These are phyloP conservation scores for Acanthamoeba rhysodes DNA, from an alignment of 208 protist genomes.

Conservation along the genomic window DNA sequence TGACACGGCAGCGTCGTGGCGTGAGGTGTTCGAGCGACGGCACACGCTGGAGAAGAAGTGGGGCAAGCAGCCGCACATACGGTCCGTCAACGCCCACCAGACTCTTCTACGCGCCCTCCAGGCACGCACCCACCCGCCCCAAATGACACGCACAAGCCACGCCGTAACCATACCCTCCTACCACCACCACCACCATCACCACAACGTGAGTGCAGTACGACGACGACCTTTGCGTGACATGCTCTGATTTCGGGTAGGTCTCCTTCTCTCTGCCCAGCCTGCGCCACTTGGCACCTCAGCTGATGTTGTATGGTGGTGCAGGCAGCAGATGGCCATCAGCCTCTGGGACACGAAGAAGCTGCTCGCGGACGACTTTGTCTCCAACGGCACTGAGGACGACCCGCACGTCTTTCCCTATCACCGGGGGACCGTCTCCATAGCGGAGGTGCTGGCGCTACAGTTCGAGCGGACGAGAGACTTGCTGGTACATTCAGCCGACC, in stretches of 20 bases:
- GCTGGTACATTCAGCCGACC: background rate
- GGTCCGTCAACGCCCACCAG: background rate
- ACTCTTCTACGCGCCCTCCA: conserved; percentile 13
- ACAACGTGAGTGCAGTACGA: background rate
- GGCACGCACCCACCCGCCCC: background rate
- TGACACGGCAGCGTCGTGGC: background rate
- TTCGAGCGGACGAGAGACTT: conserved; percentile 3
- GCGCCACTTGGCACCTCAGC: too few species aligned
- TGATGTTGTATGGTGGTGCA: background rate
- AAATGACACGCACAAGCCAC: background rate
- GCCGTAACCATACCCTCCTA: background rate
- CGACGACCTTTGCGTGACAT: conserved; percentile 27
- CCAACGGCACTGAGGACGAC: background rate
- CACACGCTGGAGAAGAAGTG: background rate
- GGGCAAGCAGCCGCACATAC: background rate
- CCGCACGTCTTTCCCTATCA: background rate
- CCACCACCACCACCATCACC: too few species aligned
- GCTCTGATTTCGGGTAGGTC: conserved; percentile 33
- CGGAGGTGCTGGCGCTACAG: conserved; percentile 2
- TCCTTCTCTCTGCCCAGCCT: too few species aligned
- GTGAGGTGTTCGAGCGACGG: conserved; percentile 17
- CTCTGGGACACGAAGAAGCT: background rate
- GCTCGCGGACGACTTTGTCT: background rate
- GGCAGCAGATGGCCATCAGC: background rate
- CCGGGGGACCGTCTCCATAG: background rate